Base-by-base conservation (phyloP, 768 basidiomycete species). In the Hygrophorus pudorinus region DNA sequence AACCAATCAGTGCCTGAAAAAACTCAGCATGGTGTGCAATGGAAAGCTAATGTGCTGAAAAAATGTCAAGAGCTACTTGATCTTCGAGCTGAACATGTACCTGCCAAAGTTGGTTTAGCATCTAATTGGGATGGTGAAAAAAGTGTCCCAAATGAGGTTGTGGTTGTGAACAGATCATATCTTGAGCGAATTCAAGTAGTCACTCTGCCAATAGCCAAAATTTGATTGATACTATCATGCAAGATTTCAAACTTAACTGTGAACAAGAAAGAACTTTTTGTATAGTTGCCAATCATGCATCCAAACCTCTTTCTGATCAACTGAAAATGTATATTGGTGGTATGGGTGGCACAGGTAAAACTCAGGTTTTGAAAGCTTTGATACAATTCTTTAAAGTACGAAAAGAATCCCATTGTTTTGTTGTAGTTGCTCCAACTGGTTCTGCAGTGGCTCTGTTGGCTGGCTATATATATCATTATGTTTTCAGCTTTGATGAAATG, bases 271-370 rank as follows among this genome's bases (percentile, higher is more conserved):
- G 12, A 56, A 57, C 3, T n/a, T n/a, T n/a, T n/a, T n/a, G n/a
- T n/a, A n/a, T n/a, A n/a, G n/a, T n/a, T n/a, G n/a, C n/a, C n/a
- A 51, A 63, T 31, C 63, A 64, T 53, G 43, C 51, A 2, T 20
- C 40, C 17, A 10, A 8, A 9, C 24, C 12, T 3, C 21, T 43
- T 11, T 31, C 48, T 4, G 51, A 53, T 0, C 62, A 55, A 14
- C 38, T 67, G 0, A 51, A 52, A 41, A 62, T 67, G 61, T 59
- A 63, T 37, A 35, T 65, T 5, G 60, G 59, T 16, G 64, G 64
- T 6, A 56, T 59, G 47, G 62, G 60, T 38, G 64, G 64, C 0
- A 62, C 62, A 8, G 63, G 63, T 0, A 67, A 65, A 45, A 51
- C 57, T 0, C 56, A 59, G 20, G 61, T 67, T 0, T 51, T 67